A percentile compares a stretch with the other conserved stretches of the same genome.
Conservation (phyloP, 176 grass and related monocot species). For the Aechmea fasciata region DNA sequence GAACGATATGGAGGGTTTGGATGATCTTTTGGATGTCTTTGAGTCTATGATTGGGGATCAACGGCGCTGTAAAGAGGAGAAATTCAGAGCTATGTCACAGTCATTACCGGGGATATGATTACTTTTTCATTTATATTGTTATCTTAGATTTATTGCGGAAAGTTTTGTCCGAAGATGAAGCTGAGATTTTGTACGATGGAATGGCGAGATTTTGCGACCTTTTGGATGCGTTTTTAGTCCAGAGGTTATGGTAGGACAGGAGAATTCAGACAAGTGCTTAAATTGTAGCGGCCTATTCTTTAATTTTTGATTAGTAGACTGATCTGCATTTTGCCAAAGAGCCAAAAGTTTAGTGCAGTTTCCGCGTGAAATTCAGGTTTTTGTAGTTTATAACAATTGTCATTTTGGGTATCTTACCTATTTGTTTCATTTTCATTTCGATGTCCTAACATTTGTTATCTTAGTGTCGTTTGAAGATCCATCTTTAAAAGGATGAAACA, state of each 20-base stretch:
- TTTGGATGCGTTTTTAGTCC: neutral
- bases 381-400: neutral
- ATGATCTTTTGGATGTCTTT: slow-evolving; percentile 63
- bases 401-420: neutral
- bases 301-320: neutral
- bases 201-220: neutral
- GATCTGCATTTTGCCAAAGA: neutral
- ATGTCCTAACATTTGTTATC: neutral
- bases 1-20: slow-evolving; percentile 41
- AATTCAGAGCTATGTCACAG: slow-evolving; percentile 14
- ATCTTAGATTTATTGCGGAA: neutral
- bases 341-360: neutral
- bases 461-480: neutral
- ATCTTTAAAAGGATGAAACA: neutral
- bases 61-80: slow-evolving; percentile 64
- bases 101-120: neutral
- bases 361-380: neutral
- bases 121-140: too few relatives aligned
- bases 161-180: neutral
- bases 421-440: neutral
- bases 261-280: neutral
- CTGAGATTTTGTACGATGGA: neutral
- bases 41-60: slow-evolving; percentile 84
- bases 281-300: neutral
- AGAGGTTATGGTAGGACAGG: neutral